Conservation (phyloP, 1,284 basidiomycete genomes). For the Anthracocystis walkeri region DNA sequence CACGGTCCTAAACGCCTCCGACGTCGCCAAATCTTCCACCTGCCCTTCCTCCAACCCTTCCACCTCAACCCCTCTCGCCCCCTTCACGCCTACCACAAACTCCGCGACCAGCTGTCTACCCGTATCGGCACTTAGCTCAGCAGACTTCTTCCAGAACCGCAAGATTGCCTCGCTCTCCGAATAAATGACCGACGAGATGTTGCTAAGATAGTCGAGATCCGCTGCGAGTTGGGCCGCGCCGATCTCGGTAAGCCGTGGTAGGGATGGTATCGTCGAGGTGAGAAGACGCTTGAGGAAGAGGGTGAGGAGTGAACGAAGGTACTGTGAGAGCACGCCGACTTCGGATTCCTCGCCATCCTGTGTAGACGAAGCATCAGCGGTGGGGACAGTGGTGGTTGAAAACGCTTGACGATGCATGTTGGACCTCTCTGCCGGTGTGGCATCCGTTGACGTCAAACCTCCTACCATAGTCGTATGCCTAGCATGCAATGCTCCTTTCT, state of each 20-base stretch:
- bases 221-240: slow-evolving; percentile 87
- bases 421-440: slow-evolving; percentile 22
- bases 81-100: slow-evolving; percentile 13
- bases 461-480: slow-evolving; percentile 21
- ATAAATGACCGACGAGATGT: slow-evolving; percentile 86
- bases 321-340: slow-evolving; percentile 77
- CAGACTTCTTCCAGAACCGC: slow-evolving; percentile 29
- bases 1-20: slow-evolving; percentile 30
- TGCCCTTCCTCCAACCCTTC: slow-evolving; percentile 18
- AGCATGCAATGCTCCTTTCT: slow-evolving; percentile 1
- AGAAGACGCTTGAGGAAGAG: slow-evolving; percentile 73
- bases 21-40: slow-evolving; percentile 9
- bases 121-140: slow-evolving; percentile 19
- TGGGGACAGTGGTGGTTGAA: slow-evolving; percentile 56
- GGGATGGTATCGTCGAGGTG: slow-evolving; percentile 71
- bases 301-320: slow-evolving; percentile 80
- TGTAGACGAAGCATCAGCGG: slow-evolving; percentile 26
- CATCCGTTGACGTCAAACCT: background rate
- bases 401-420: slow-evolving; percentile 40
- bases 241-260: slow-evolving; percentile 73
- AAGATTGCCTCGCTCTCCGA: slow-evolving; percentile 24
- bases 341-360: slow-evolving; percentile 48
- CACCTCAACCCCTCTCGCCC: background rate
- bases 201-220: slow-evolving; percentile 87
- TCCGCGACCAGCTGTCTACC: slow-evolving; percentile 17